Percentiles rank a stretch among this genome's conserved stretches.
Evolutionary conservation across 768 basidiomycete genomes (phyloP).

Genomic region (Peribolospora kevripleyi): DNA sequence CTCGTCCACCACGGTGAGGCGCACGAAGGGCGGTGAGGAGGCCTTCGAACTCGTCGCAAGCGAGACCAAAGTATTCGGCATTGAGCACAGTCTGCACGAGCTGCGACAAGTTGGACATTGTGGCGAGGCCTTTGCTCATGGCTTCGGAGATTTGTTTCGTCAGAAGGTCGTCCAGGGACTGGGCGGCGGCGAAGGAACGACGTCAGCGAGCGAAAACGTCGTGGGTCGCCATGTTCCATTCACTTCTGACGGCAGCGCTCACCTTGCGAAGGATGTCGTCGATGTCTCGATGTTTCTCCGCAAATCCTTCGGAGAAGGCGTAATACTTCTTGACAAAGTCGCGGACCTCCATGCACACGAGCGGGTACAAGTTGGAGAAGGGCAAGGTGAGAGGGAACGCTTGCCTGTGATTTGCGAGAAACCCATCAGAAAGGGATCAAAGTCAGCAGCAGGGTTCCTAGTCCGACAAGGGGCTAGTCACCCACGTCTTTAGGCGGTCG

Average conservation of each 20-base stretch:
- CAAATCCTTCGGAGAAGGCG: conserved; percentile 82
- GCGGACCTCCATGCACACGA: conserved; percentile 82
- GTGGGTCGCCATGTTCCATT: no score
- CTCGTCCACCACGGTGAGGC: not conserved
- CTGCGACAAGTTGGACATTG: conserved; percentile 59
- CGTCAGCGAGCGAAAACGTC: not conserved
- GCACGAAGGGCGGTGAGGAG: not conserved
- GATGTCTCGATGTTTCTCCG: conserved; percentile 70
- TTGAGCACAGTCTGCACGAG: conserved; percentile 83
- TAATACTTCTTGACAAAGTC: conserved; percentile 85
- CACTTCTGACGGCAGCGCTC: not conserved
- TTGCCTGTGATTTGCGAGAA: conserved; percentile 23
- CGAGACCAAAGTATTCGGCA: conserved; percentile 67
- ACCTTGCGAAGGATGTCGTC: conserved; percentile 81
- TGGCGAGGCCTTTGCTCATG: conserved; percentile 51
- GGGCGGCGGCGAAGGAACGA: not conserved
- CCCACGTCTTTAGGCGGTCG: conserved; percentile 31
- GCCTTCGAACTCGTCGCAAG: conserved; percentile 52
- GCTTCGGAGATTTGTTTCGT: conserved; percentile 27
- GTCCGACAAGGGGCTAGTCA: conserved; percentile 16
- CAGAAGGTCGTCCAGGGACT: conserved; percentile 73
- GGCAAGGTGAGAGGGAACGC: conserved; percentile 49
- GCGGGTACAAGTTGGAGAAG: conserved; percentile 84
- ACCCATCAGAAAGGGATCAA: conserved; percentile 2
- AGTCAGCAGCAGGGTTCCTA: not conserved